Base-by-base conservation (phyloP, 2,329 filamentous ascomycete genomes). In the Pseudocercospora cruenta region DNA sequence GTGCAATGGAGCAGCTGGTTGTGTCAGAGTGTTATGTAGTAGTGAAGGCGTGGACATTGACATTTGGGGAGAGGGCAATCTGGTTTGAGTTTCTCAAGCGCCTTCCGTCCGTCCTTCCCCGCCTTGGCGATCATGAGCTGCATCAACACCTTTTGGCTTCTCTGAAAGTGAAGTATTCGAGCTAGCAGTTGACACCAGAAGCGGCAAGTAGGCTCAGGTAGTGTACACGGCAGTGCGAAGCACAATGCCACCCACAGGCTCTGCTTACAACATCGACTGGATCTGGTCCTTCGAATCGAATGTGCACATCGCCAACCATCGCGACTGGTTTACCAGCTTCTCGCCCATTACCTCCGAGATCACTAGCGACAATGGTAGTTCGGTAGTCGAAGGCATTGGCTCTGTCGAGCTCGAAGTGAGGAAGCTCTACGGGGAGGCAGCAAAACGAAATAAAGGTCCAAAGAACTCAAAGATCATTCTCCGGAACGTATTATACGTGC, bases 241-340 rank as follows among this genome's bases (percentile, higher is more conserved):
- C 28, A 16, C 58, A 54, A 72, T 73, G 70, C 31, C 70, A 19
- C 70, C 70, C 1, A 63, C 33, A 33, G 71, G 67, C 26, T 12
- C 45, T 9, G 65, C 62, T 1, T 72, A 71, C 31, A 53, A 68
- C 49, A 55, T 54, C 31, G 71, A 72, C 55, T 72, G 69, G 68
- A 55, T 71, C 45, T 68, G 62, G 60, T 68, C 64, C n/a, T 61
- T 58, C 64, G 53, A 64, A n/a, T 62, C 65, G 2, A 68, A 73
- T 28, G 61, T 69, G 14, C 70, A 72, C 55, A 54, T 70, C 47
- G 69, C 69, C 45, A 71, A 66, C 47, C 49, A 71, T 49, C 70
- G 69, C 12, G 69, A 69, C 28, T 71, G 69, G 69, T 73, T 72
- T 53, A 63, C 60, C 8, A 59, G 21, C 19, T 62, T 62, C 65